Evolutionary conservation across 352 stramenopile species (phyloP), one percentile per base, ranked within the genome.

Genomic region (Phytophthora tentaculata): DNA sequence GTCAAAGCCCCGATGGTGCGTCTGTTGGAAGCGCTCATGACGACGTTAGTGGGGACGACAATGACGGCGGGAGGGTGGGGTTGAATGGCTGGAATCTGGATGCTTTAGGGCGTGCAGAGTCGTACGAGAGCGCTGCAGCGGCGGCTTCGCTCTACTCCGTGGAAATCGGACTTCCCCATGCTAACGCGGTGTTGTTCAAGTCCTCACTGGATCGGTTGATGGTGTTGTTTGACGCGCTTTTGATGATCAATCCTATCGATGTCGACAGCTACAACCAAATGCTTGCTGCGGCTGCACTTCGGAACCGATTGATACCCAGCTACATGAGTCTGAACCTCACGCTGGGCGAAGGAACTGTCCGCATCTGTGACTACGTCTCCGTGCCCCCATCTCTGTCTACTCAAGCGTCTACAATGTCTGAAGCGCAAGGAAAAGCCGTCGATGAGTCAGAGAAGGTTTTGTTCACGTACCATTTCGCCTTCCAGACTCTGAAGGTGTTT

Each of bases 191-290:
- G 7, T 69, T 96, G 35, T 80, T 79, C 29, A 95, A 94, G 60
- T 57, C 77, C 5, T 88, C 83, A 12, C 71, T 93, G 47, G 86
- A 92, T 57, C 84, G 89, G 2, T 68, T 96, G 43, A 90, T 96
- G 81, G 79, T 96, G 22, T 67, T 96, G 3, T 92, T 94, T 62
- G 89, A 96, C 61, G 85, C 87, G 12, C 68, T 96, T 1, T 56
- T 96, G 62, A 89, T 91, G 80, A 96, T 96, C 49, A 95, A 94
- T 61, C 89, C 89, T 1, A 90, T 95, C 37, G 89, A 96, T 61
- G 77, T 96, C 56, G 88, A 93, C 24, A 86, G 71, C 13, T 85
- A 92, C 63, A 94, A 94, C 35, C 76, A 92, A 50, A 82, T 90
- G 71, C 74, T 94, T 47, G 71, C 74, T 35, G 80, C 73, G 41